Evolutionary conservation across 2,329 filamentous ascomycete species (phyloP).

Genomic region (Pseudopithomyces maydicus): DNA sequence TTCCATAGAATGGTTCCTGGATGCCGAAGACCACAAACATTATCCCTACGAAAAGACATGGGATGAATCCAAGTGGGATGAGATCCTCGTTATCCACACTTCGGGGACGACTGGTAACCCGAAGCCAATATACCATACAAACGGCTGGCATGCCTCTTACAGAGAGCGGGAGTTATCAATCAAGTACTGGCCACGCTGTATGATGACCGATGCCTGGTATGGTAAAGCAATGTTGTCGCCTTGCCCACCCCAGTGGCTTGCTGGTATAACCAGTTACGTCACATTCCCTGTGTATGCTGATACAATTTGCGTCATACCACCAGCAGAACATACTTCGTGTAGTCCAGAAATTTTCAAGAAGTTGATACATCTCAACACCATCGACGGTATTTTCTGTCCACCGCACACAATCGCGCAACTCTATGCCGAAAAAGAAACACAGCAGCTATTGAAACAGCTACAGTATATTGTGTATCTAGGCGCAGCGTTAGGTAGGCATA

Average conservation of each 20-base stretch:
- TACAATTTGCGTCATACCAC: slow-evolving; percentile 14
- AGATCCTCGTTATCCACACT: slow-evolving; percentile 23
- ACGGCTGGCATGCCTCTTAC: slow-evolving; percentile 11
- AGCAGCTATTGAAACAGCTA: slow-evolving; percentile 18
- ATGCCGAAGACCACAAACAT: neutral
- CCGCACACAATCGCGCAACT: slow-evolving; percentile 18
- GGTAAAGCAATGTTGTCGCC: slow-evolving; percentile 13
- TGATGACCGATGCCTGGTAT: slow-evolving; percentile 18
- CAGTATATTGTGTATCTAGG: slow-evolving; percentile 17
- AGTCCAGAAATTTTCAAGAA: slow-evolving; percentile 16
- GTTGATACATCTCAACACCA: slow-evolving; percentile 10
- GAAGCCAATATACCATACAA: slow-evolving; percentile 19
- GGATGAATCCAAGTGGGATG: slow-evolving; percentile 17
- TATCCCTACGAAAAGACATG: slow-evolving; percentile 21
- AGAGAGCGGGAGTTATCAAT: slow-evolving; percentile 3
- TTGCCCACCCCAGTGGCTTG: slow-evolving; percentile 25
- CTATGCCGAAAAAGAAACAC: slow-evolving; percentile 16
- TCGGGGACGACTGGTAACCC: slow-evolving; percentile 23
- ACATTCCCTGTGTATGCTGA: slow-evolving; percentile 13
- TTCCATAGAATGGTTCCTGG: slow-evolving; percentile 16
- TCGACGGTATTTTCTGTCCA: slow-evolving; percentile 17
- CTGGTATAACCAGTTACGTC: slow-evolving; percentile 14
- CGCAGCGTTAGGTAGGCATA: slow-evolving; percentile 8
- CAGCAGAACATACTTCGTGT: slow-evolving; percentile 4
- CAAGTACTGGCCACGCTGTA: slow-evolving; percentile 20